Base-by-base conservation (phyloP, 2,329 filamentous ascomycete genomes). In the Penicillium brasilianum region DNA sequence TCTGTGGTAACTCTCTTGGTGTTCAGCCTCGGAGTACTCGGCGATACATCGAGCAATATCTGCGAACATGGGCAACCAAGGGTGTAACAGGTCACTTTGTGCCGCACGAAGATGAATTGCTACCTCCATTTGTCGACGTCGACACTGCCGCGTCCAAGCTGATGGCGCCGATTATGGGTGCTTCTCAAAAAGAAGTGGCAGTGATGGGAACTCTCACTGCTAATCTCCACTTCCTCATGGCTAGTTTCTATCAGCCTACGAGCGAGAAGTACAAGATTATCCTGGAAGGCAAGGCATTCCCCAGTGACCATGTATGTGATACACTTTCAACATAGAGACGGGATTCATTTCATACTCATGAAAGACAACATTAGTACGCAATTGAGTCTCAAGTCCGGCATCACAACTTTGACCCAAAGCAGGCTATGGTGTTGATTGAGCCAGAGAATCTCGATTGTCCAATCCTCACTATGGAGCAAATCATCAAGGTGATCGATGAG, bases 1-100 rank as follows among this genome's bases (percentile, higher is more conserved):
- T 97, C 65, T 94, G 92, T 67, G 93, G 93, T 59, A 96, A 97
- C 80, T 96, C 92, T 0, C 84, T 97, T 1, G 93, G 93, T 39
- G 85, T 94, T 4, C 93, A 97, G 75, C 92, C 93, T 48, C 87
- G 85, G 63, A 84, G 85, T 14, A 88, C 89, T 0, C 82, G 85
- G 18, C 79, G 83, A 16, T 88, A 91, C 64, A 79, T 96, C 63
- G 81, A 88, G 49, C 84, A 87, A 5, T 92, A 96, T 67, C 84
- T 96, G 1, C 85, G 90, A 63, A 92, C 91, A 3, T 97, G 93
- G 93, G 89, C 89, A 0, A 89, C 88, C 0, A 90, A 95, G 66
- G 93, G 90, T 18, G 93, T 97, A 22, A 88, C 90, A 43, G 93
- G 93, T 0, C 93, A 97, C 79, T 96, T 96, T 76, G 84, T 82